Evolutionary conservation across 208 protist genomes (phyloP).

Genomic region (Leishmania braziliensis): DNA sequence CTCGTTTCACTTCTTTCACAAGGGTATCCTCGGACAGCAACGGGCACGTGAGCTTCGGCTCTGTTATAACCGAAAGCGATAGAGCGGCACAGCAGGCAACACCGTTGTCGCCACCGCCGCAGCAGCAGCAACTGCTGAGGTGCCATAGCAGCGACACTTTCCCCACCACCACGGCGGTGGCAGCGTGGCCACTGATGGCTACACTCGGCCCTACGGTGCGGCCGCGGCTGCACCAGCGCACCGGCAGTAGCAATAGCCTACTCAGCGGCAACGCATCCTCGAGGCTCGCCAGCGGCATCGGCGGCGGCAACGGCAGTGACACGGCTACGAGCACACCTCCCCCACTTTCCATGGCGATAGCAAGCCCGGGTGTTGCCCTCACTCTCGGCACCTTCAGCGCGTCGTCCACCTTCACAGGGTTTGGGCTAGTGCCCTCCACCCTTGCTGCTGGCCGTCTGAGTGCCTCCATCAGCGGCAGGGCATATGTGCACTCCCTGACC

Average conservation of each 20-base stretch:
- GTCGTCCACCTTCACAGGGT: neutral
- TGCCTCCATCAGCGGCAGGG: neutral
- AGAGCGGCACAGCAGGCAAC: neutral
- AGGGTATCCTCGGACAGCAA: neutral
- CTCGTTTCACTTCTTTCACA: neutral
- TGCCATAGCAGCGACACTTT: neutral
- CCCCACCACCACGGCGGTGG: neutral
- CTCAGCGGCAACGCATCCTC: neutral
- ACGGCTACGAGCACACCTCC: neutral
- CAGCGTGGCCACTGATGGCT: neutral
- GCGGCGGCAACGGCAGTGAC: neutral
- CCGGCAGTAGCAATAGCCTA: constrained; percentile 3
- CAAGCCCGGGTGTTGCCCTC: neutral
- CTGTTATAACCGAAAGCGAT: neutral
- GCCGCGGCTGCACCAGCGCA: constrained; percentile 9
- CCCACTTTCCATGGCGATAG: neutral
- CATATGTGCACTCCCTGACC: constrained; percentile 1
- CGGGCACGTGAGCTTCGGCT: neutral
- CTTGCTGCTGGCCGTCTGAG: neutral
- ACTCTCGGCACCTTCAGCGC: neutral
- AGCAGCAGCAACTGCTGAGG: neutral
- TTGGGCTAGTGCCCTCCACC: neutral
- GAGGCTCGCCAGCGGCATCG: neutral
- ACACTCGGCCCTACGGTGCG: neutral
- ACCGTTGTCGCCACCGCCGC: neutral